A percentile compares a stretch with the other conserved stretches of the same genome.
phyloP scores from a whole-genome alignment of 257 asterid species.

The Leptodermis oblonga region DNA sequence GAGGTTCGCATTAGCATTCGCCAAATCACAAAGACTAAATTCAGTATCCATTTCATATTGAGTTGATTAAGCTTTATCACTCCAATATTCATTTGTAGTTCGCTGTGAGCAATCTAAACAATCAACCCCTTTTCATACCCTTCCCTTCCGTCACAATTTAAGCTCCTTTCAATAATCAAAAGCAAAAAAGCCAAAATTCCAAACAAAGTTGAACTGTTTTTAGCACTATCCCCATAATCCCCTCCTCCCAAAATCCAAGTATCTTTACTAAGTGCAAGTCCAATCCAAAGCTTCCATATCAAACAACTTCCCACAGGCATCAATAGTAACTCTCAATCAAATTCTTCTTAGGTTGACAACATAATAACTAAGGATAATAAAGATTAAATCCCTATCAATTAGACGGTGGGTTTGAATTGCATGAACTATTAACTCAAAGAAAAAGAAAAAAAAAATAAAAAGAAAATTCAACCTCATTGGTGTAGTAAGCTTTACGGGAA shows the following conservation, averaged over 20 bases:
- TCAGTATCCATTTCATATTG: not conserved
- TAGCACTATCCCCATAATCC: not conserved
- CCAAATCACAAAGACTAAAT: not conserved
- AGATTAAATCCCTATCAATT: not conserved
- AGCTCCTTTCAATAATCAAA: not conserved
- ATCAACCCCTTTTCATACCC: not conserved
- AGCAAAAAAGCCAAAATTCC: not conserved
- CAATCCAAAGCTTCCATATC: not conserved
- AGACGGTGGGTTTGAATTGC: not conserved
- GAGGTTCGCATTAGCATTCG: not conserved
- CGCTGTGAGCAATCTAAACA: not conserved
- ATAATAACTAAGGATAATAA: not conserved
- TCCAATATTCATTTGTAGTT: not conserved
- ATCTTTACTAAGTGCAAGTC: not conserved
- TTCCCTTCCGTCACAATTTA: not conserved
- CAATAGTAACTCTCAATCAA: not conserved
- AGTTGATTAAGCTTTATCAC: not conserved
- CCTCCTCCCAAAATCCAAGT: not conserved
- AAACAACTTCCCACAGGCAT: not conserved
- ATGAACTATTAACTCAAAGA: not conserved
- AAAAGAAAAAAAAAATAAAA: not conserved
- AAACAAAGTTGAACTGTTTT: not conserved
- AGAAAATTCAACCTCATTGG: constrained; percentile 63
- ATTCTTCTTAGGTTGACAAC: not conserved
- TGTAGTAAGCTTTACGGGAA: constrained; percentile 71